phyloP scores from a whole-genome alignment of 2,329 filamentous ascomycete species.

The Immersiporthe knoxdaviesiana region DNA sequence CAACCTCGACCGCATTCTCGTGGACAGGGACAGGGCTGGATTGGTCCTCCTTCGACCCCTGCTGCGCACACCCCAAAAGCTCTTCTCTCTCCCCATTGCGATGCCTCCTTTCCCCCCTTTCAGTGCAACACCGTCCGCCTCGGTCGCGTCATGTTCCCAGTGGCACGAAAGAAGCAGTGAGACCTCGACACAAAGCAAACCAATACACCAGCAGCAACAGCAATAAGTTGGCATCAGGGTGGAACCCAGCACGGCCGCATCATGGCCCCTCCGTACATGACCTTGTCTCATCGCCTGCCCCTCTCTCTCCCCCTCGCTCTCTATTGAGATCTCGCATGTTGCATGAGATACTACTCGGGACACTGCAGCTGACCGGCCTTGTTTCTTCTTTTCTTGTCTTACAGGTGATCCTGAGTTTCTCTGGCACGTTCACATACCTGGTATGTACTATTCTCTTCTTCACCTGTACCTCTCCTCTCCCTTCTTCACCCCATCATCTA shows the following conservation, averaged over 20 bases:
- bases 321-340: conserved; percentile 37
- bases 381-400: conserved; percentile 25
- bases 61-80: not conserved
- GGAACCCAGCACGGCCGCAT: not conserved
- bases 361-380: conserved; percentile 39
- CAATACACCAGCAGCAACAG: conserved; percentile 34
- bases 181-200: not conserved
- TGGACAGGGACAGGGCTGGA: not conserved
- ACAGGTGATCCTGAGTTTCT: conserved; percentile 77
- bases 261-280: conserved; percentile 11
- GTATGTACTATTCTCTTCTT: conserved; percentile 50
- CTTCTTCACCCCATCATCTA: not conserved
- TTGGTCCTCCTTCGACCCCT: not conserved
- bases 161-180: conserved; percentile 15
- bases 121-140: not conserved
- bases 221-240: conserved; percentile 27
- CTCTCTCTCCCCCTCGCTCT: conserved; percentile 20
- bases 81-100: too few species aligned
- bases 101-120: conserved; percentile 10
- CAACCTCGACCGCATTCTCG: not conserved
- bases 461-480: not conserved
- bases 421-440: conserved; percentile 85
- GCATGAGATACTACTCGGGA: conserved; percentile 35
- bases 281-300: conserved; percentile 13
- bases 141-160: conserved; percentile 8